phyloP scores from a whole-genome alignment of 169 alveolate species.

The Ichthyophthirius multifiliis region DNA sequence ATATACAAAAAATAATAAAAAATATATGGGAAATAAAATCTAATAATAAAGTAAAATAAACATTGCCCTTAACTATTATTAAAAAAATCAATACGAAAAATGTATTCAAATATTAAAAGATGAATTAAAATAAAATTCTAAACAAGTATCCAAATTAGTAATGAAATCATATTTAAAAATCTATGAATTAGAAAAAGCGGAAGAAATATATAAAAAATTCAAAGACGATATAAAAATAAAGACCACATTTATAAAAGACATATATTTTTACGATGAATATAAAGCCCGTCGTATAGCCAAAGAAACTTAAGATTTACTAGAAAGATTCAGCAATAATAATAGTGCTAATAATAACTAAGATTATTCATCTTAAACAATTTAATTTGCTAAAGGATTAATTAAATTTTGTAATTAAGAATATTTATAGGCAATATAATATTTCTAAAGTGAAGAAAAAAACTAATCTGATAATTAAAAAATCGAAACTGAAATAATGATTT shows the following conservation, averaged over 20 bases:
- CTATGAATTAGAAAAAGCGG: not conserved
- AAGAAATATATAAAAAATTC: not conserved
- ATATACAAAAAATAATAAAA: too few species aligned
- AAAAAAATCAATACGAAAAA: not conserved
- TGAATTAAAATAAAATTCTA: not conserved
- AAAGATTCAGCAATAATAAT: not conserved
- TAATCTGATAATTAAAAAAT: too few species aligned
- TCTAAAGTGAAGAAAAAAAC: too few species aligned
- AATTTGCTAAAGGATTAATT: not conserved
- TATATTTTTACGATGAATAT: not conserved
- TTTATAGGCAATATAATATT: too few species aligned
- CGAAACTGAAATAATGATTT: too few species aligned
- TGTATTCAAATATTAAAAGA: not conserved
- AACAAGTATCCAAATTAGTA: not conserved
- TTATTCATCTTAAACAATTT: not conserved
- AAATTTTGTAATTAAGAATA: too few species aligned
- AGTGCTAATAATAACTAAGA: not conserved
- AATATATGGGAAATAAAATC: constrained; percentile 10
- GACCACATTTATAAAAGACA: not conserved
- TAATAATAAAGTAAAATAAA: not conserved
- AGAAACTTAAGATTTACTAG: not conserved
- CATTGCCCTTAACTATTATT: not conserved
- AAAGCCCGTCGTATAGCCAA: not conserved
- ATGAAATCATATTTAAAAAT: not conserved
- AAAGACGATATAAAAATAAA: not conserved